Evolutionary conservation across 805 yeast genomes (phyloP).

Genomic region (Kurtzmaniella cleridarum): DNA sequence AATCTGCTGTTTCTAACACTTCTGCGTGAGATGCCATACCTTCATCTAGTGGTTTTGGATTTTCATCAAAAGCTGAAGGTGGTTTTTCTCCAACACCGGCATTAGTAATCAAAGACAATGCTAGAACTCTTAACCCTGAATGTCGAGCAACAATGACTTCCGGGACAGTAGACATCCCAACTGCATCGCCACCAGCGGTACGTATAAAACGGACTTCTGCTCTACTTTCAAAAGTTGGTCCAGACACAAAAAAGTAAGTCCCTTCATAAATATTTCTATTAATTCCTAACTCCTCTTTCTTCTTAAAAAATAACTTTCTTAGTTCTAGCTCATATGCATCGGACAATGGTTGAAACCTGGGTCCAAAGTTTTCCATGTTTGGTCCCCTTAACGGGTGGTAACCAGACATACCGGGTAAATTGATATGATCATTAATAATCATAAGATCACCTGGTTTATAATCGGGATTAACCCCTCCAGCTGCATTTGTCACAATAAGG

Average conservation of each 20-base stretch:
- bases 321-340: conserved; percentile 83
- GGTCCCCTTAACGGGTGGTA: conserved; percentile 84
- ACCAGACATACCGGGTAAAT: conserved; percentile 88
- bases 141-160: conserved; percentile 93
- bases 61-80: conserved; percentile 55
- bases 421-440: conserved; percentile 86
- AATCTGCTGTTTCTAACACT: conserved; percentile 75
- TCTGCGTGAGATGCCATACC: conserved; percentile 92
- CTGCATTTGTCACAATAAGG: conserved; percentile 89
- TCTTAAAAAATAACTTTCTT: conserved; percentile 54
- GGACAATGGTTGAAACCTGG: conserved; percentile 80
- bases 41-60: conserved; percentile 48
- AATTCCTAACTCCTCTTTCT: conserved; percentile 38
- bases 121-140: conserved; percentile 74
- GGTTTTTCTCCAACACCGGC: conserved; percentile 69
- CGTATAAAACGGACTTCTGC: conserved; percentile 82
- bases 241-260: conserved; percentile 76
- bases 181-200: conserved; percentile 82
- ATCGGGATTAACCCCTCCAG: conserved; percentile 74
- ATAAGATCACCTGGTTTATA: conserved; percentile 84
- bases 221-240: conserved; percentile 90
- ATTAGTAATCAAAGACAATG: conserved; percentile 82
- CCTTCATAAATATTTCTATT: conserved; percentile 79
- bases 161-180: conserved; percentile 97
- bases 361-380: conserved; percentile 74